Conservation (phyloP, 495 filamentous ascomycete species). For the Neurospora sp. region DNA sequence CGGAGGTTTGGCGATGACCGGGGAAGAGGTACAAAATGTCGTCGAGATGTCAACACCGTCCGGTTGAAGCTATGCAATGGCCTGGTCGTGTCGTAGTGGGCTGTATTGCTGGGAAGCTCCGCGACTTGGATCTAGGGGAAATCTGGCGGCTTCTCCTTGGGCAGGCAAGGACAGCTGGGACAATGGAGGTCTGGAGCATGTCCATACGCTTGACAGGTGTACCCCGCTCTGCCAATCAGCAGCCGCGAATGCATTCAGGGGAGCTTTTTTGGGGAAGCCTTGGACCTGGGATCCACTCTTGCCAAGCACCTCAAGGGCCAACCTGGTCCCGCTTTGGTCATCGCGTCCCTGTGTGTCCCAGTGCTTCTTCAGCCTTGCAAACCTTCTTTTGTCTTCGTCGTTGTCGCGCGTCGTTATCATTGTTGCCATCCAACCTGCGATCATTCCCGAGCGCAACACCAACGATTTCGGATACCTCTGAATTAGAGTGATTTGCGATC, state of each 20-base stretch:
- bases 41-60: background rate
- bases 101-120: background rate
- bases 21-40: background rate
- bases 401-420: background rate
- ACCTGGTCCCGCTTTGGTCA: constrained; percentile 1
- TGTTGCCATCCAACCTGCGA: background rate
- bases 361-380: constrained; percentile 21
- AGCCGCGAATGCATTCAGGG: background rate
- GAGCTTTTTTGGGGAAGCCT: background rate
- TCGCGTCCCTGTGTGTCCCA: background rate
- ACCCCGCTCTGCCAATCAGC: constrained; percentile 11
- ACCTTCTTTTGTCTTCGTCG: background rate
- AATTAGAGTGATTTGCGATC: background rate
- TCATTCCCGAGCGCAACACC: background rate
- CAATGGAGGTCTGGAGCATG: background rate
- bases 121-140: constrained; percentile 4
- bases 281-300: constrained; percentile 5
- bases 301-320: constrained; percentile 4
- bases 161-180: constrained; percentile 8
- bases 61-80: background rate
- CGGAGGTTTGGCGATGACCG: background rate
- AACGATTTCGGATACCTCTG: background rate
- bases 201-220: background rate
- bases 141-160: constrained; percentile 26
- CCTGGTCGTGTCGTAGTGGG: background rate